A percentile compares a stretch with the other conserved stretches of the same genome.
These are phyloP conservation scores for Lactuca saligna DNA, from an alignment of 129 eudicot genomes.

Conservation along the genomic window DNA sequence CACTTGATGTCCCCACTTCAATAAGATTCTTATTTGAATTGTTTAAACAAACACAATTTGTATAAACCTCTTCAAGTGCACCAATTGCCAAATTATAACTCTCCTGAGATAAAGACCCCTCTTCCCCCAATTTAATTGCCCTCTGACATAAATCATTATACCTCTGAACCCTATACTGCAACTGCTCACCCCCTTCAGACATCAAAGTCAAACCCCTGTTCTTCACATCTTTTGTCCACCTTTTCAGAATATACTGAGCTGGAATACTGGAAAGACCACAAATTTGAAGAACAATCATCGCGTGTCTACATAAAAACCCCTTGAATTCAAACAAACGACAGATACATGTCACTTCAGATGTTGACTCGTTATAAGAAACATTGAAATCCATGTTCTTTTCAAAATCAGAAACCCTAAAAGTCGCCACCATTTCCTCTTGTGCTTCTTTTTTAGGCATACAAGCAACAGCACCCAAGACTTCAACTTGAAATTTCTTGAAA, in stretches of 20 bases:
- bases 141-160: conserved; percentile 71
- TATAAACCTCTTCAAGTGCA: conserved; percentile 68
- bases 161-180: conserved; percentile 73
- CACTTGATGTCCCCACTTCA: conserved; percentile 61
- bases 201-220: conserved; percentile 32
- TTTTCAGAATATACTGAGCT: conserved; percentile 64
- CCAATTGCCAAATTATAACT: conserved; percentile 64
- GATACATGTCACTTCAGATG: conserved; percentile 66
- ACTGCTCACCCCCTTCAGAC: conserved; percentile 53
- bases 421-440: conserved; percentile 40
- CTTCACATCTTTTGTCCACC: conserved; percentile 91
- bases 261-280: conserved; percentile 74
- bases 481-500: conserved; percentile 79
- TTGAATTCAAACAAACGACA: conserved; percentile 87
- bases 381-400: conserved; percentile 62
- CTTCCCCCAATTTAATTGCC: conserved; percentile 86
- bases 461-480: conserved; percentile 89
- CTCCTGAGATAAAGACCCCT: conserved; percentile 79
- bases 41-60: conserved; percentile 54
- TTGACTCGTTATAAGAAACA: conserved; percentile 60
- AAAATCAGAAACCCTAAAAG: conserved; percentile 62
- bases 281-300: conserved; percentile 85
- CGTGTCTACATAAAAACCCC: conserved; percentile 90
- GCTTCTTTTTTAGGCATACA: conserved; percentile 66
- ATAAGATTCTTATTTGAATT: conserved; percentile 59